These are phyloP conservation scores for Solanum sejunctum DNA, from an alignment of 257 asterid genomes.

Conservation along the genomic window DNA sequence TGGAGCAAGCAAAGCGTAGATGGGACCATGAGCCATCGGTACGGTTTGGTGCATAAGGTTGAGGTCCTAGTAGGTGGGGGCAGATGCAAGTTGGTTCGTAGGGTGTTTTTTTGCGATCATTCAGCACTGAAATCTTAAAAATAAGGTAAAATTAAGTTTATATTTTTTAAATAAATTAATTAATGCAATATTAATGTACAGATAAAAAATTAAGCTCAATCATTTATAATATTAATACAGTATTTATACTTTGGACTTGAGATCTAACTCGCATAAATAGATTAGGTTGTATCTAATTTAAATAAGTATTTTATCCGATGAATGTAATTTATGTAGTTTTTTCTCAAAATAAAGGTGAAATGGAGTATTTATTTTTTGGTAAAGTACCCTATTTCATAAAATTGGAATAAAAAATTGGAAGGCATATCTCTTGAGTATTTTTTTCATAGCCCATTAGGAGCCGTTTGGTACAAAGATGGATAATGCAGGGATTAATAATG, in stretches of 20 bases:
- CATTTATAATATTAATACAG: too few species aligned
- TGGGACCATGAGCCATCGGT: not conserved
- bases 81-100: not conserved
- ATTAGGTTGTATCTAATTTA: too few species aligned
- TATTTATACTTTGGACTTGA: too few species aligned
- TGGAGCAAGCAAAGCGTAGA: not conserved
- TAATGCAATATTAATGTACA: too few species aligned
- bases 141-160: not conserved
- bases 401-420: not conserved
- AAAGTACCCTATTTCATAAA: not conserved
- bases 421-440: not conserved
- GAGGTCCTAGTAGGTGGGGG: not conserved
- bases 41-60: not conserved
- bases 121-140: not conserved
- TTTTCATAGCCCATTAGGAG: not conserved
- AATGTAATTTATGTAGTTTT: too few species aligned
- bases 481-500: too few species aligned
- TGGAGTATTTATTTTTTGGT: not conserved
- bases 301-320: too few species aligned
- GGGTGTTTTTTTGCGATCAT: accelerated
- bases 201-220: too few species aligned
- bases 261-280: too few species aligned
- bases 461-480: too few species aligned
- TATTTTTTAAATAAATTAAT: not conserved
- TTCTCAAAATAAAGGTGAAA: not conserved